Evolutionary conservation across 768 basidiomycete genomes (phyloP), one percentile per base, ranked within the genome.

Genomic region (Russula griseocarnosa): DNA sequence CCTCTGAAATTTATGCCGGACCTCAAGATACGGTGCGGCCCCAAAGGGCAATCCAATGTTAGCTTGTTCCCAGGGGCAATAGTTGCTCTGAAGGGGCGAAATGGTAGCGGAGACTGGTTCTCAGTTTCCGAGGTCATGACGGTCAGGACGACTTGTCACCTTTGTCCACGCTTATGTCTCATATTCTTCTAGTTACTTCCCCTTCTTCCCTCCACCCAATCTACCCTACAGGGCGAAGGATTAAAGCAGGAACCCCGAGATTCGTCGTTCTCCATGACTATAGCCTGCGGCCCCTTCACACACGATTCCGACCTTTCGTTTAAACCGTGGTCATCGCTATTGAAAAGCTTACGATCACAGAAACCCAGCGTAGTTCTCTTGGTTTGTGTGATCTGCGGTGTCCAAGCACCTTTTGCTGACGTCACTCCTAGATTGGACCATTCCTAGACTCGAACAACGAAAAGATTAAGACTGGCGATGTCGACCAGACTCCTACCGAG

Each of bases 61-160:
- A 87, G 90, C 1, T 72, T 98, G 47, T 98, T 95, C 71, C 93
- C 94, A 5, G 97, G 97, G 4, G 86, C 86, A 32, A 84, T 98
- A 57, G 88, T 88, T 1, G 94, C 88, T 0, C 71, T 98, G 36
- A 90, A 85, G 65, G 97, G 97, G 0, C 84, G 82, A 72, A 98
- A 98, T 73, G 94, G 94, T 1, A 92, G 94, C 2, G 94, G 92
- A 6, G 89, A 86, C 3, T 86, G 86, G 77, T 98, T 98, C 71
- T 79, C 85, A 11, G 95, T 88, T 0, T 83, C 84, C 28, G 94
- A 98, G 70, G 78, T 96, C 10, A 74, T 97, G 42, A 76, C 85
- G 67, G 96, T 98, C 71, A 72, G 88, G 76, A 18, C 22, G 18
- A 26, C 58, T 16, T 36, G 32, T 38, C 5, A 55, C 24, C 58